Evolutionary conservation across 2,329 filamentous ascomycete species (phyloP), one percentile per base, ranked within the genome.

Genomic region (Macrophomina pseudophaseolina): DNA sequence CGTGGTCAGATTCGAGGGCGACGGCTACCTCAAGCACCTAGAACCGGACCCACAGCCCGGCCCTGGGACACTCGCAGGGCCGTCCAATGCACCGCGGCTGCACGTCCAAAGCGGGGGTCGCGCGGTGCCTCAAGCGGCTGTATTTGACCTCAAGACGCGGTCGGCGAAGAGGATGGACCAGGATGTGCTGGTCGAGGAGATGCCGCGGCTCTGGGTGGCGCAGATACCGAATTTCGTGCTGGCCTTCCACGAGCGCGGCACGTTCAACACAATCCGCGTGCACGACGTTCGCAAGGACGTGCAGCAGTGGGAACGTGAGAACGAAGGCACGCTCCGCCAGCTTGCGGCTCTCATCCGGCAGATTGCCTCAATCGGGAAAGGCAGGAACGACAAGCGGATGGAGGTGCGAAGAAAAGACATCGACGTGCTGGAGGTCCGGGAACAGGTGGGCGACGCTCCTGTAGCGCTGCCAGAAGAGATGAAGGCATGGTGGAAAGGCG

Each of bases 1-100:
- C 56, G 68, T 89, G 2, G 75, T 90, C 0, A 82, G 88, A 0
- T 88, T 83, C 58, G 86, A 88, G 66, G 80, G 78, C 0, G 88
- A 91, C 72, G 88, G 87, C 0, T 90, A 87, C 68, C 70, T 83
- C 33, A 42, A 49, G 35, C 51, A 70, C 5, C n/a, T 67, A 2
- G 48, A 62, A 9, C 9, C 48, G 0, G 70, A 66, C 33, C 33
- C 16, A 16, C 16, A n/a, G 48, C 6, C 11, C 23, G 28, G 7
- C 12, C 12, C 23, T 16, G 49, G 16, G 7, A 14, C 16, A 7
- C 28, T 32, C 4, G 8, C 7, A 11, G 30, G 1, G 28, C 12
- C 9, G 3, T 28, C 32, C n/a, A 12, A 8, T 23, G 35, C 38
- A 11, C 56, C 38, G 5, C 4, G 23, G 2, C 62, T 82, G 18